Evolutionary conservation across 164 flowering plant species (phyloP), one percentile per base, ranked within the genome.

Genomic region (Aristolochia californica): DNA sequence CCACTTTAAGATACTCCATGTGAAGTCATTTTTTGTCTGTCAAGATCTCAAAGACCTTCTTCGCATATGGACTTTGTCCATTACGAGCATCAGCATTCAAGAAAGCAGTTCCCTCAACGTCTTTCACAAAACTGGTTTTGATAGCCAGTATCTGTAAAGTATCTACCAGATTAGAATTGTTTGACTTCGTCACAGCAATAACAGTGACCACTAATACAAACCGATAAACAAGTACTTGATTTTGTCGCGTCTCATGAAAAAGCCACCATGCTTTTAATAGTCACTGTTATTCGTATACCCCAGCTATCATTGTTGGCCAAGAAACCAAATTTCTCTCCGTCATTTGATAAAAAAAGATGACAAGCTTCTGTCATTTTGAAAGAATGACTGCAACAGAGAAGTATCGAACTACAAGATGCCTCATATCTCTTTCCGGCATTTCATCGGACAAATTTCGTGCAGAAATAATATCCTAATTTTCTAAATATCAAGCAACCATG

Each of bases 81-180:
- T 17, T 56, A 64, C 68, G 71, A 1, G 75, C 64, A 66, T 77
- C 75, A 13, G 73, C 68, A 66, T 79, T 71, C 69, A 79, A 56
- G n/a, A 75, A 62, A 15, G 80, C 66, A 3, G 83, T 72, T 1
- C 76, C 79, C 62, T 73, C 78, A 22, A 79, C 77, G 61, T 75
- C 76, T 21, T 55, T 51, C 40, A 70, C 79, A 57, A 38, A 72
- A 43, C 67, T 70, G 0, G 57, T 67, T 66, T 77, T 77, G 44
- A 77, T 52, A 1, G 63, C 71, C 55, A 75, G 5, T 0, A 64
- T 47, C 17, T 59, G 66, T 43, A 75, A 44, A 28, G 43, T 45
- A 45, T 45, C 64, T 40, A 75, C 17, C 65, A 75, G 49, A 2
- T 24, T 51, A 28, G 59, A 43, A 63, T 67, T 50, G 56, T 71